Percentiles rank a stretch among this genome's conserved stretches.
These are phyloP conservation scores for Pseudogymnoascus sp. DNA, from an alignment of 2,329 filamentous ascomycete species.

Conservation along the genomic window DNA sequence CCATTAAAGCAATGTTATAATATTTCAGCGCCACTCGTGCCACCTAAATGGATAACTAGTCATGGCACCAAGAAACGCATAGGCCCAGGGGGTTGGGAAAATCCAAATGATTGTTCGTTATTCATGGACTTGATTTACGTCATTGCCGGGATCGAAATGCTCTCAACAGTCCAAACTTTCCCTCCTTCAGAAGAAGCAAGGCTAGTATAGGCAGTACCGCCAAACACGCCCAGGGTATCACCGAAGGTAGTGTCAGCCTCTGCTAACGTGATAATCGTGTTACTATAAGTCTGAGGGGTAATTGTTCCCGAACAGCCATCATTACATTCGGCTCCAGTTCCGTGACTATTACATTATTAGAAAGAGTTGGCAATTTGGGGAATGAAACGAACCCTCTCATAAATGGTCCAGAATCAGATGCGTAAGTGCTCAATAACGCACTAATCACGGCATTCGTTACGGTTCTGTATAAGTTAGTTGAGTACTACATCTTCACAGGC, in stretches of 20 bases:
- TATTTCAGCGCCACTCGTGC: neutral
- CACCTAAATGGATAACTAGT: neutral
- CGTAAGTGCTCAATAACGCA: conserved; percentile 29
- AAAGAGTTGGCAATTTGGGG: neutral
- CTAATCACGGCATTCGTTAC: conserved; percentile 32
- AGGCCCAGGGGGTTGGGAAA: neutral
- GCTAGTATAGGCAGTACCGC: conserved; percentile 30
- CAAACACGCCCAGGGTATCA: conserved; percentile 23
- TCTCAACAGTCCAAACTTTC: conserved; percentile 32
- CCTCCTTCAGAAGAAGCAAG: conserved; percentile 29
- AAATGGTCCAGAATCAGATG: conserved; percentile 31
- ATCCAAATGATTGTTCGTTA: neutral
- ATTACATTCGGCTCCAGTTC: conserved; percentile 36
- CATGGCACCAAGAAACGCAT: neutral
- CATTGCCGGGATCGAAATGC: conserved; percentile 32
- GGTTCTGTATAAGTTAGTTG: neutral
- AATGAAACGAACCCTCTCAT: conserved; percentile 24
- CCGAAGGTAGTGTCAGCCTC: conserved; percentile 28
- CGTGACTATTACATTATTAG: conserved; percentile 18
- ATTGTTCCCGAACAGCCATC: conserved; percentile 32
- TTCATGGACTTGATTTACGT: neutral
- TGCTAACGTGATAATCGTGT: conserved; percentile 33
- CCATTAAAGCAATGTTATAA: neutral
- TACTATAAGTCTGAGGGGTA: conserved; percentile 31
- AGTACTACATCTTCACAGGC: neutral